Evolutionary conservation across 2,329 filamentous ascomycete species (phyloP), one percentile per base, ranked within the genome.

Genomic region (Teratosphaeria epicoccoides): DNA sequence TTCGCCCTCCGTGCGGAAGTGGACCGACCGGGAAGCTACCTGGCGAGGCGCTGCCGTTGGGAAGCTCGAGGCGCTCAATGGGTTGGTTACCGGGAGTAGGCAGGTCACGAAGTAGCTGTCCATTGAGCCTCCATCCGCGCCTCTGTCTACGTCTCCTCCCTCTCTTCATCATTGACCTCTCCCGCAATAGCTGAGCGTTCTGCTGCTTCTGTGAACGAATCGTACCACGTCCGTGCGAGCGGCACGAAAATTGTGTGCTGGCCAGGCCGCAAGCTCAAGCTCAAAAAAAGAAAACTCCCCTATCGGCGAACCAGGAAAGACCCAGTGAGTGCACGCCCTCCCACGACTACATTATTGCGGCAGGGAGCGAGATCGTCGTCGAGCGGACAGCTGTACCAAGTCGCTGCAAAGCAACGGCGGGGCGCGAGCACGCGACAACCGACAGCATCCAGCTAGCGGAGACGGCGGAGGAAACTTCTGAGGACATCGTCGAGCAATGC

Each of bases 381-480:
- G n/a, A 40, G 14, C 20, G 33, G 10, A 40, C 33, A 40, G n/a
- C 33, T 40, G 33, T 29, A 24, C 12, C 22, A 22, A 43, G 6
- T 20, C 14, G 14, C 14, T 26, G 48, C 24, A n/a, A 50, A 28
- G 48, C 20, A n/a, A 44, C 14, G 48, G 40, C 22, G 48, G 33
- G 20, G 23, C 33, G 33, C 33, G 33, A 40, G 33, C 33, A 20
- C 33, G 33, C 33, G 17, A n/a, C n/a, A n/a, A n/a, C n/a, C n/a
- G n/a, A n/a, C n/a, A 46, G 40, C 51, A 47, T 24, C 43, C 43
- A 43, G 47, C 47, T 26, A 24, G 26, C 23, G 43, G 12, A 53
- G 40, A 44, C 25, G n/a, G 25, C 11, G 25, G 28, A 46, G 43
- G 43, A 28, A 46, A 22, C 12, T 29, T 14, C 52, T 20, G 48